Evolutionary conservation across 441 rosid genomes (phyloP), one percentile per base, ranked within the genome.

Genomic region (Populus hybrid): DNA sequence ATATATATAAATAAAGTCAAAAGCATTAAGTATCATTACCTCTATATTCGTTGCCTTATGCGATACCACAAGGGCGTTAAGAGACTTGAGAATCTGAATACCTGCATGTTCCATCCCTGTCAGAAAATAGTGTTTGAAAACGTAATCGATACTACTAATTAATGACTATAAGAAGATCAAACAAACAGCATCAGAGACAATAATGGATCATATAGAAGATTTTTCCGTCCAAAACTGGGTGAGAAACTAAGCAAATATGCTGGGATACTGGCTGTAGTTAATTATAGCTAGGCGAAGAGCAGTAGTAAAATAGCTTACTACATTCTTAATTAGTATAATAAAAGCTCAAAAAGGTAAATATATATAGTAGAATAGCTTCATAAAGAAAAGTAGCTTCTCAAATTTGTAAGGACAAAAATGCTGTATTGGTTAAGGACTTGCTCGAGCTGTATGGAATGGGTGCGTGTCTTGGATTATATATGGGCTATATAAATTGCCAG

Each of bases 31-130:
- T 12, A 24, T 23, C 57, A 38, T 76, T 83, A 83, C 85, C 85
- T 80, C 74, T 63, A 70, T 7, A 59, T 67, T 64, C 63, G 79
- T 76, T 18, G 81, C 64, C 74, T 75, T 59, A 76, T 69, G 78
- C 72, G 71, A 71, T 74, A 76, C 76, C 67, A 76, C 71, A 68
- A 67, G 35, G 75, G 70, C 67, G 38, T 76, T 74, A 75, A 69
- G 69, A 73, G 76, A 77, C 76, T 66, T 79, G 74, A 73, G 38
- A 34, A 16, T 53, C 68, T 61, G 82, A 74, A 7, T 70, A 79
- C 83, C 85, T 83, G 83, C 87, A 79, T 76, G 75, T 79, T 83
- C 79, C 77, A 79, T 73, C 70, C 67, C 68, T 81, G 71, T 81
- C 82, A 84, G 78, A 76, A 69, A n/a, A 11, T 57, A 19, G 61